Evolutionary conservation across 1,284 basidiomycete species (phyloP), one percentile per base, ranked within the genome.

Genomic region (Coniophora puteana): DNA sequence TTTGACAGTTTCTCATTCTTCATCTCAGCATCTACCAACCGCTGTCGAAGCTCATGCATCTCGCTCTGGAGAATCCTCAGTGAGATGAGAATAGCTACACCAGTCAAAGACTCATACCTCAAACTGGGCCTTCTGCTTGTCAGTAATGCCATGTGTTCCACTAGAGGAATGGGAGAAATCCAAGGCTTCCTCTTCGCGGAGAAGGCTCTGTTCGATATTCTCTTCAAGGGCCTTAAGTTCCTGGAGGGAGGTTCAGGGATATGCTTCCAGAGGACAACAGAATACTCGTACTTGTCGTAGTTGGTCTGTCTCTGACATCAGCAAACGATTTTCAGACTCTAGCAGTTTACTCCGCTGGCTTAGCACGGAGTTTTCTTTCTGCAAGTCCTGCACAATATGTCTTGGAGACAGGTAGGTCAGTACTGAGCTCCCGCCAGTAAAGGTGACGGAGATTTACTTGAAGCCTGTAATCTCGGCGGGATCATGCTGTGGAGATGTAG

Each of bases 361-460:
- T 8, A 80, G 62, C n/a, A 73, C 66, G 4, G 77, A 60, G 51
- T 81, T 89, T 65, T 95, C 93, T 51, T 87, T 83, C 57, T 89
- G 87, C 32, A 95, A 70, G 54, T 93, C 87, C 54, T 89, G 84
- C 20, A 95, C 80, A 52, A 96, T 90, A 57, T 91, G 86, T 61
- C 86, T 89, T 51, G 11, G 5, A 43, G 40, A 24, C 12, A 37
- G n/a, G 45, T 41, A 50, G 39, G 46, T 40, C 30, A 41, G 27
- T 40, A 30, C 26, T 40, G 13, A 22, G 16, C 17, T 8, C 31
- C 2, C 23, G 16, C 36, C 12, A 13, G 13, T 24, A 12, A 27
- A n/a, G 7, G 28, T n/a, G 25, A 17, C 29, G 31, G 14, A 35
- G 18, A 41, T 23, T 16, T 58, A 89, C 87, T 89, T 90, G 35